Evolutionary conservation across 176 grass and related monocot species (phyloP).

Genomic region (Thinopyrum elongatum): DNA sequence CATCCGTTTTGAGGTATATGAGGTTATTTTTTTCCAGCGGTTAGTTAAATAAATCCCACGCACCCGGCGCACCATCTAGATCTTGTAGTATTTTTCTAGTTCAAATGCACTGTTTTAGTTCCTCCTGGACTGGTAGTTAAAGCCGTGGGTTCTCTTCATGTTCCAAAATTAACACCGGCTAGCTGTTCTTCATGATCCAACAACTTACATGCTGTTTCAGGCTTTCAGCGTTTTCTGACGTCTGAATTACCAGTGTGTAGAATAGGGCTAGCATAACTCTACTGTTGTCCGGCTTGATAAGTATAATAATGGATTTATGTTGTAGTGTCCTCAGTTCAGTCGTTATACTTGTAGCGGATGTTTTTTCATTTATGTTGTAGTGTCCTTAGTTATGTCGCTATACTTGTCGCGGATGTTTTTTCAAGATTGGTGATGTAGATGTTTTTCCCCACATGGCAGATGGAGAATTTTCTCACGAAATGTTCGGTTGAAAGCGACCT

Average conservation of each 20-base stretch:
- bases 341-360: neutral
- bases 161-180: neutral
- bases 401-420: conserved; percentile 16
- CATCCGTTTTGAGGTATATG: neutral
- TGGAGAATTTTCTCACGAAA: neutral
- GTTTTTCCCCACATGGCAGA: conserved; percentile 7
- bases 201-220: neutral
- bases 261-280: neutral
- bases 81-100: neutral
- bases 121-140: neutral
- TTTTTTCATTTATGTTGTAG: neutral
- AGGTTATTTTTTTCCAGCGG: neutral
- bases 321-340: neutral
- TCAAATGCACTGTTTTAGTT: neutral
- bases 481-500: neutral
- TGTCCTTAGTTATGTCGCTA: neutral
- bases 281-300: neutral
- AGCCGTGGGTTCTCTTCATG: neutral
- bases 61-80: neutral
- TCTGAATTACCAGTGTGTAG: neutral
- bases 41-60: neutral
- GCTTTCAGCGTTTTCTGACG: neutral
- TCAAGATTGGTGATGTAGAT: conserved; percentile 18
- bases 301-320: neutral
- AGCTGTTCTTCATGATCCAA: neutral